Base-by-base conservation (phyloP, 108 stramenopile species). In the Asterionellopsis glacialis region DNA sequence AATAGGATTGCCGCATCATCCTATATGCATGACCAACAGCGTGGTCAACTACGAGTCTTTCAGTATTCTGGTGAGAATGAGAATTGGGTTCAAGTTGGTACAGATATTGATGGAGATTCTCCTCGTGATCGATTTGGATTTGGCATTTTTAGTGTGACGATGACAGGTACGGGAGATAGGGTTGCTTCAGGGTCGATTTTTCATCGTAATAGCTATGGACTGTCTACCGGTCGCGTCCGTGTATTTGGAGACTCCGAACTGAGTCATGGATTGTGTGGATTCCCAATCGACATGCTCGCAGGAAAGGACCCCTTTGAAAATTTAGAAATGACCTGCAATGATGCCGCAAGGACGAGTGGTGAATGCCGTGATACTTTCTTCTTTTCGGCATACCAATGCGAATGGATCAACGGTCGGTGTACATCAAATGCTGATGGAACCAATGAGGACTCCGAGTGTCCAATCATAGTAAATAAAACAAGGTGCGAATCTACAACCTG, bases 1-100 rank as follows among this genome's bases (percentile, higher is more conserved):
- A 21, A 5, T 1, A 47, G 75, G 0, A 41, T 82, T 26, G 75
- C 73, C 10, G 75, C 64, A n/a, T 61, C 76, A 12, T 57, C 56
- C n/a, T 57, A 16, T 6, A 18, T 41, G 33, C 40, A 41, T 22
- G 41, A 57, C 40, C 15, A 16, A 16, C 16, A n/a, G n/a, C 56
- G 56, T 9, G 56, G 56, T 12, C 38, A 42, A 2, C n/a, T 41
- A 9, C 56, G 56, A 16, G 41, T 57, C 18, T 16, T 57, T 41
- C 33, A 57, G n/a, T 42, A 39, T 16, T 39, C 3, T 38, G 41
- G 39, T 26, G 40, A 22, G 18, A 22, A 39, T 10, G 22, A 41
- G 1, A 6, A 15, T 41, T 57, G 18, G 19, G n/a, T n/a, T 5
- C n/a, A n/a, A 41, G 16, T 21, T 48, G 47, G 47, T 19, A 19